Conservation (phyloP, 306 rosid species). For the barrel medic (Medicago truncatula) region DNA sequence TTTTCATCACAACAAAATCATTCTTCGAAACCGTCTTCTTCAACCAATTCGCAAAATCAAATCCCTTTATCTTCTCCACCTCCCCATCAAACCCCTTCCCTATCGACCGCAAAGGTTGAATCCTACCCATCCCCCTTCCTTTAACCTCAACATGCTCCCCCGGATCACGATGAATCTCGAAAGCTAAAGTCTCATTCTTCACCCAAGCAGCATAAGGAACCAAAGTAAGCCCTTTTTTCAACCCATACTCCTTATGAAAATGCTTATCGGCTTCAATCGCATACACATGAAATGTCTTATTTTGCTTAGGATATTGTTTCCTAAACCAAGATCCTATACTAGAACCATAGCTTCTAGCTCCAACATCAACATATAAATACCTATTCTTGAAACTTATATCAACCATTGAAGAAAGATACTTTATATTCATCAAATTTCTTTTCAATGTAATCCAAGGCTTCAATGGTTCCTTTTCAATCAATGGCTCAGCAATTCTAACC, state of each 20-base stretch:
- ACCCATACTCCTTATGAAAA: constrained; percentile 77
- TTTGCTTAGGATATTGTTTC: constrained; percentile 97
- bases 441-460: constrained; percentile 96
- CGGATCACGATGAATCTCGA: constrained; percentile 81
- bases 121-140: constrained; percentile 97
- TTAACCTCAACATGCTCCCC: constrained; percentile 71
- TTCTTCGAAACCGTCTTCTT: constrained; percentile 68
- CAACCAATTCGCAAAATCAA: constrained; percentile 87
- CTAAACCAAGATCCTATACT: constrained; percentile 97
- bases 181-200: constrained; percentile 78
- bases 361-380: constrained; percentile 93
- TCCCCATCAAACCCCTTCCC: constrained; percentile 57
- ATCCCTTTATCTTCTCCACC: constrained; percentile 83
- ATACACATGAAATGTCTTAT: constrained; percentile 85
- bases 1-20: constrained; percentile 97
- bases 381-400: constrained; percentile 86
- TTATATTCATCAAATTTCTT: constrained; percentile 74
- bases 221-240: constrained; percentile 72
- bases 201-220: constrained; percentile 97
- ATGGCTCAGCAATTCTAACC: constrained; percentile 75
- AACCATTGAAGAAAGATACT: constrained; percentile 78
- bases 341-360: constrained; percentile 94
- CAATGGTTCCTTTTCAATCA: constrained; percentile 77
- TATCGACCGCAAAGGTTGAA: constrained; percentile 59
- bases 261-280: constrained; percentile 91